Conservation (phyloP, 495 filamentous ascomycete species). For the Lentithecium fluviatile region DNA sequence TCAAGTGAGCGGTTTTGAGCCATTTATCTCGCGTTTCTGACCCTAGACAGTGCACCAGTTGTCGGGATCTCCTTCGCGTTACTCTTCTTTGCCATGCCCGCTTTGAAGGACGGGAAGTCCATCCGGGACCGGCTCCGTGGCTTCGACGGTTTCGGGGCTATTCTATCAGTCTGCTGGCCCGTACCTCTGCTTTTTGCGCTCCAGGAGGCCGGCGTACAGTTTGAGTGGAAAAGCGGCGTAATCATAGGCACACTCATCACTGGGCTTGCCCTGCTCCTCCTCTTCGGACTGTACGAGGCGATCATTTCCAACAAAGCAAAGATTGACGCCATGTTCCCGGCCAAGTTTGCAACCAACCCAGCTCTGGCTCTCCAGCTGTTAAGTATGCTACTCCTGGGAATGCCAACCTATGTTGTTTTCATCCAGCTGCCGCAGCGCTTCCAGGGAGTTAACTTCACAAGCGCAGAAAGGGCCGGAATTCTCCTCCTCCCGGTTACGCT, state of each 20-base stretch:
- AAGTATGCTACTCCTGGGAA: slow-evolving; percentile 24
- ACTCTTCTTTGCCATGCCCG: slow-evolving; percentile 25
- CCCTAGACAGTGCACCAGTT: slow-evolving; percentile 21
- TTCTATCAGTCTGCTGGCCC: slow-evolving; percentile 27
- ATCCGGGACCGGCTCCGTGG: slow-evolving; percentile 19
- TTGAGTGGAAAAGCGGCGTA: slow-evolving; percentile 27
- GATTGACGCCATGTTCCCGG: slow-evolving; percentile 26
- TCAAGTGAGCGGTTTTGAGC: slow-evolving; percentile 29
- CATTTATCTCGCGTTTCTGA: neutral
- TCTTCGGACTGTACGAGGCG: slow-evolving; percentile 27
- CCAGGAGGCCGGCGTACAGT: slow-evolving; percentile 29
- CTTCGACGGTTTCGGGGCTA: slow-evolving; percentile 29
- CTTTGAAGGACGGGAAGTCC: slow-evolving; percentile 13
- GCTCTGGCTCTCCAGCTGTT: slow-evolving; percentile 18
- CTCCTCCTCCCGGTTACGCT: slow-evolving; percentile 28
- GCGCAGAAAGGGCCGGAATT: slow-evolving; percentile 28
- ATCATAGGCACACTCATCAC: slow-evolving; percentile 31
- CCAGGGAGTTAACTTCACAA: slow-evolving; percentile 29
- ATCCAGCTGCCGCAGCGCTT: slow-evolving; percentile 36
- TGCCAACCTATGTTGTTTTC: slow-evolving; percentile 22
- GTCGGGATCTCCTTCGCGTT: slow-evolving; percentile 16
- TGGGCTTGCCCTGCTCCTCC: slow-evolving; percentile 6
- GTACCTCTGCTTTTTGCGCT: slow-evolving; percentile 33
- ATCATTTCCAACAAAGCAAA: slow-evolving; percentile 19
- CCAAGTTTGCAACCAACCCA: slow-evolving; percentile 24